Base-by-base conservation (phyloP, 176 grass and related monocot species). In the Bonia amplexicaulis region DNA sequence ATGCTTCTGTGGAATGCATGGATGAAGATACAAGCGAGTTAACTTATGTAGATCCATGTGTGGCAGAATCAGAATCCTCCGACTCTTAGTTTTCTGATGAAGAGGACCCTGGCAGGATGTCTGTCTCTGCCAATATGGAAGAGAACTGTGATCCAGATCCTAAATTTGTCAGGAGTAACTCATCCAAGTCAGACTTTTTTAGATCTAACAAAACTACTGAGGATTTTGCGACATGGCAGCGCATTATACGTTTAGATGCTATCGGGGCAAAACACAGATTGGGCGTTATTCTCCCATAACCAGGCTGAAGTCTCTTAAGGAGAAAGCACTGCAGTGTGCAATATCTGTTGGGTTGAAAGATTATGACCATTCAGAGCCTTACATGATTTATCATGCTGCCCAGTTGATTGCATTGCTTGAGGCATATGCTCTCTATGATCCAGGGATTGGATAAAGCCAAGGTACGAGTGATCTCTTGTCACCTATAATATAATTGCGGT, bases 381-480 rank as follows among this genome's bases (percentile, higher is more conserved):
- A 90, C 88, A 93, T 93, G 91, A 85, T 98, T 29, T 92, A 90
- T 77, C 93, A 93, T 89, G 96, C 96, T 65, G 79, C 96, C n/a
- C 89, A 89, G 60, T 79, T 98, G 44, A 89, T 98, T 41, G 83
- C 82, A 15, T 66, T 98, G 79, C 88, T 98, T 12, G 96, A 95
- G 72, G 91, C 93, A 46, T 98, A 98, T 85, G 88, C 96, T 2
- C 67, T 98, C n/a, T 94, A 90, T 84, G 96, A 98, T 69, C 91
- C 91, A 81, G 93, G 92, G 85, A 98, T 91, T 74, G 93, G 96
- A 62, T 93, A 95, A 78, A 94, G 96, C 71, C 93, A 98, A 88
- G 93, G 96, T 45, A 98, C 91, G 93, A 98, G 96, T 51, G 96
- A 98, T 74, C 90, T 98, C 53, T 84, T 98, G 87, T 95, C 96